Base-by-base conservation (phyloP, 225 moss, liverwort and hornwort species). In the Polytrichum commune region DNA sequence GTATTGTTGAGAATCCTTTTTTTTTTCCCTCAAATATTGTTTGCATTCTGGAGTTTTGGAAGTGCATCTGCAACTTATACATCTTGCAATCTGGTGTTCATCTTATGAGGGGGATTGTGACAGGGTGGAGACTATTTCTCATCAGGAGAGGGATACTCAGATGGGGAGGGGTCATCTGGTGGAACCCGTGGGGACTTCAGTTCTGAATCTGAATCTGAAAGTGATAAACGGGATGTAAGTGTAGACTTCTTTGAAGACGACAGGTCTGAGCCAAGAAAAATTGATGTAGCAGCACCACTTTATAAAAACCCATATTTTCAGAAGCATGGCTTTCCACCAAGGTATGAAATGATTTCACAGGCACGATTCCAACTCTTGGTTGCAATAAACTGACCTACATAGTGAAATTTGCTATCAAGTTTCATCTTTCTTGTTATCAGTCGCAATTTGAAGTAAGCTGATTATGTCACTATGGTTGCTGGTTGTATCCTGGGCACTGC, bases 71-170 rank as follows among this genome's bases (percentile, higher is more conserved):
- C 58, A 58, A 58, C 9, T 24, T 53, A 22, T 10, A 67, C 20
- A 26, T 22, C 18, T 18, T 67, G 53, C 53, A 24, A 32, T 67
- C 7, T 46, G 20, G 54, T 54, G 35, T 62, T 60, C 74, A 23
- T 46, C 32, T 32, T 29, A 29, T 64, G 6, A 67, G 46, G 66
- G 25, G 62, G 62, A 23, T 4, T 4, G 27, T 62, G 29, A 27
- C 77, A 87, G 87, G 84, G 69, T 71, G 87, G 58, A 73, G 82
- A 83, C 72, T 66, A 56, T 72, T 87, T 84, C 63, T 81, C 84
- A 54, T 76, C 79, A 25, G 84, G 76, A 69, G 81, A 79, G 69
- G 38, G 67, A 28, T 60, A 72, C 71, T 87, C 79, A 35, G 87
- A 87, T 72, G 87, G 58, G 29, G 87, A 84, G 53, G 74, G 54